A percentile compares a stretch with the other conserved stretches of the same genome.
Conservation (phyloP, 2,329 filamentous ascomycete species). For the Aspergillus intermedius region DNA sequence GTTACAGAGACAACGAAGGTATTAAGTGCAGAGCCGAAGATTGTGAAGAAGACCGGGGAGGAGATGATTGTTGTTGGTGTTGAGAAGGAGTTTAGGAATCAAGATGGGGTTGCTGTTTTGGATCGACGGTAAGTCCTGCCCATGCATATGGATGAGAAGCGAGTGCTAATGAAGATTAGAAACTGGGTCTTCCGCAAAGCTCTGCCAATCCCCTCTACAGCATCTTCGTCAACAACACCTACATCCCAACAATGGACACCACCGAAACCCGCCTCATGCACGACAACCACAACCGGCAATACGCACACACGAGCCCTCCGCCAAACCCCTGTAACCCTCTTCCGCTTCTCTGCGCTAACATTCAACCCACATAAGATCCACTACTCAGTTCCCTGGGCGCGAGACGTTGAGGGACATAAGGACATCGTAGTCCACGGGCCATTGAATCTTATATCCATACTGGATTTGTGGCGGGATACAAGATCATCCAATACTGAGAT, state of each 20-base stretch:
- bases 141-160: background rate
- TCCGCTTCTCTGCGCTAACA: conserved; percentile 39
- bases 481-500: conserved; percentile 8
- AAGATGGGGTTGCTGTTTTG: conserved; percentile 46
- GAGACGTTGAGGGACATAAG: conserved; percentile 37
- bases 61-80: conserved; percentile 62
- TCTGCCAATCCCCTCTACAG: conserved; percentile 16
- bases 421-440: conserved; percentile 41
- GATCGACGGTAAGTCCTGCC: conserved; percentile 44
- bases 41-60: conserved; percentile 47
- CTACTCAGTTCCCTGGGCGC: conserved; percentile 39
- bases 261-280: conserved; percentile 11
- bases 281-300: conserved; percentile 16
- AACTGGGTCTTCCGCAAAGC: conserved; percentile 43
- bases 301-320: conserved; percentile 27
- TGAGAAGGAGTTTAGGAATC: conserved; percentile 53
- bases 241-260: conserved; percentile 1
- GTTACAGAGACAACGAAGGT: conserved; percentile 53
- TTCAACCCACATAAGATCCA: conserved; percentile 43
- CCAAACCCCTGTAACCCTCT: conserved; percentile 36
- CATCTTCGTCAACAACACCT: conserved; percentile 2
- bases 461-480: conserved; percentile 40
- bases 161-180: conserved; percentile 10
- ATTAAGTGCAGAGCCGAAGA: conserved; percentile 50
- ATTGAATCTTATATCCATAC: conserved; percentile 37